A percentile compares a stretch with the other conserved stretches of the same genome.
Evolutionary conservation across 768 basidiomycete species (phyloP).

Genomic region (Boletus subcaerulescens): DNA sequence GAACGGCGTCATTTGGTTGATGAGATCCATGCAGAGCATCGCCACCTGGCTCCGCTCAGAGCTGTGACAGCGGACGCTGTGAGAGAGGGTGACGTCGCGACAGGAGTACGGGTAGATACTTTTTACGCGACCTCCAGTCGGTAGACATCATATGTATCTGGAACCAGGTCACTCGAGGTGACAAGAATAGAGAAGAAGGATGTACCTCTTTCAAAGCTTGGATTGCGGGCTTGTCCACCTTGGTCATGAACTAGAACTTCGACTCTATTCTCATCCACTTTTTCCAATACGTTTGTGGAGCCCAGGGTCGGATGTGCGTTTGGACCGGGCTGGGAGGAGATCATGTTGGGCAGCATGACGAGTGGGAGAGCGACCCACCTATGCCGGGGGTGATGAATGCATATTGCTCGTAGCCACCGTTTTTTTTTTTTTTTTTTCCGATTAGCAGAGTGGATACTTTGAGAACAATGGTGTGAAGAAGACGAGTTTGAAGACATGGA

Average conservation of each 20-base stretch:
- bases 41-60: conserved; percentile 5
- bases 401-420: conserved; percentile 28
- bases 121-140: conserved; percentile 43
- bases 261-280: conserved; percentile 50
- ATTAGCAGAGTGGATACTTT: too few species aligned
- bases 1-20: conserved; percentile 24
- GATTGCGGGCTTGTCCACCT: conserved; percentile 34
- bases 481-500: neutral
- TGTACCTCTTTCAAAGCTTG: conserved; percentile 46
- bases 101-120: neutral
- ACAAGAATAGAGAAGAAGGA: neutral
- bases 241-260: conserved; percentile 47
- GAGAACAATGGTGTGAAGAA: too few species aligned
- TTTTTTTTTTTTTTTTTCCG: neutral
- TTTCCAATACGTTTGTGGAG: conserved; percentile 35
- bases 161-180: neutral
- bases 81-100: conserved; percentile 11
- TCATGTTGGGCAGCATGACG: neutral
- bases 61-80: conserved; percentile 3
- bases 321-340: conserved; percentile 19
- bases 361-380: conserved; percentile 40
- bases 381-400: conserved; percentile 30
- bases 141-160: conserved; percentile 48
- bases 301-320: conserved; percentile 46
- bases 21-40: conserved; percentile 22